Evolutionary conservation across 2,329 filamentous ascomycete genomes (phyloP).

Genomic region (Ceratocystis cubensis): DNA sequence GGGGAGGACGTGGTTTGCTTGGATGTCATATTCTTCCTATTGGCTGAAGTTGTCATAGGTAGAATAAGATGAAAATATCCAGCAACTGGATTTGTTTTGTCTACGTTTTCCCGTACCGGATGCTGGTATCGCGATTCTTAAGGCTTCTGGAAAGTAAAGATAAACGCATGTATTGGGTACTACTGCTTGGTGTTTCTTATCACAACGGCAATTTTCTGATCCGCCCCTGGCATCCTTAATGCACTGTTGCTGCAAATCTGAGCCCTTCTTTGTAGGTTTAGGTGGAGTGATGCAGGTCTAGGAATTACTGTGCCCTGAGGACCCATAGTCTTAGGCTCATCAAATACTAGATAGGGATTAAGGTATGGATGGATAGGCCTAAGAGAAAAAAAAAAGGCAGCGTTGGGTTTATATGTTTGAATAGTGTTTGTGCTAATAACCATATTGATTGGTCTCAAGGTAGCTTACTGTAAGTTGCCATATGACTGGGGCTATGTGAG

Average conservation of each 20-base stretch:
- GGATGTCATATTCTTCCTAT: constrained; percentile 82
- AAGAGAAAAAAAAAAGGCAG: neutral
- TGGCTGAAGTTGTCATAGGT: neutral
- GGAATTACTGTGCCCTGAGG: neutral
- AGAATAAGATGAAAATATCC: neutral
- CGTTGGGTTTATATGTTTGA: neutral
- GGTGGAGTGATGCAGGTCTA: constrained; percentile 9
- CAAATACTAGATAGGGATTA: neutral
- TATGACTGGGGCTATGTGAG: neutral
- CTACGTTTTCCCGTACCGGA: neutral
- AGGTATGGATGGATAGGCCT: neutral
- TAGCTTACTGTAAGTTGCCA: neutral
- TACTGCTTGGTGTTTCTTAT: neutral
- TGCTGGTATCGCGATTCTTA: neutral
- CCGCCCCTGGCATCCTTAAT: constrained; percentile 2
- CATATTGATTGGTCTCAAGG: neutral
- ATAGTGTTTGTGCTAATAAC: neutral
- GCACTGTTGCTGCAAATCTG: neutral
- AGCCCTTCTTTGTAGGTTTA: neutral
- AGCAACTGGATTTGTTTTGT: neutral
- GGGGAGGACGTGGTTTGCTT: constrained; percentile 81
- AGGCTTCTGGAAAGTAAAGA: neutral
- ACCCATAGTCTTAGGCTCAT: constrained; percentile 7
- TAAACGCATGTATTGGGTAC: neutral
- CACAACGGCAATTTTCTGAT: neutral